Conservation (phyloP, 169 alveolate species). For the Cryptosporidium sp. region DNA sequence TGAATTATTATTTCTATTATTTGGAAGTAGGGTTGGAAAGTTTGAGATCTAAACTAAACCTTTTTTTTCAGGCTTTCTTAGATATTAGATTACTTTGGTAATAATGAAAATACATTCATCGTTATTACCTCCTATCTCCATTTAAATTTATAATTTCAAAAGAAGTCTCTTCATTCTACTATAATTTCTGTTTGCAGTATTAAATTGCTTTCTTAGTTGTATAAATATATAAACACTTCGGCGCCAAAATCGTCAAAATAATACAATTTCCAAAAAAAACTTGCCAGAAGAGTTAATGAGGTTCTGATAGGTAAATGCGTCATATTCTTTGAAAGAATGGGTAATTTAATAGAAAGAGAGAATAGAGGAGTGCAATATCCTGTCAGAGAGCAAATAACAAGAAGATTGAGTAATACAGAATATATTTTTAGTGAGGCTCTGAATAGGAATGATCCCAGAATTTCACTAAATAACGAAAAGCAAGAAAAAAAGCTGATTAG, state of each 20-base stretch:
- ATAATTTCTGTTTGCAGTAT: too few species aligned
- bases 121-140: not conserved
- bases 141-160: slow-evolving; percentile 9
- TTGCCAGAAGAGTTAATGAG: not conserved
- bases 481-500: not conserved
- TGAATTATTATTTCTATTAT: slow-evolving; percentile 6
- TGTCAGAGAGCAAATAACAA: slow-evolving; percentile 55
- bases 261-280: not conserved
- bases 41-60: not conserved
- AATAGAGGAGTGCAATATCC: not conserved
- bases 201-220: not conserved
- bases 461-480: not conserved
- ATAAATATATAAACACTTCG: not conserved
- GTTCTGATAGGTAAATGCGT: not conserved
- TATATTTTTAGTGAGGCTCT: slow-evolving; percentile 1
- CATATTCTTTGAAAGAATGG: slow-evolving; percentile 15
- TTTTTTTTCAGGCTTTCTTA: not conserved
- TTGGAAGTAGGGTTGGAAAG: slow-evolving; percentile 1
- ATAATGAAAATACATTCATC: not conserved
- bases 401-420: slow-evolving; percentile 13
- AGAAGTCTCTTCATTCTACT: too few species aligned
- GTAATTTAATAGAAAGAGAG: slow-evolving; percentile 32
- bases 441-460: slow-evolving; percentile 9
- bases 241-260: not conserved
- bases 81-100: not conserved